phyloP scores from a whole-genome alignment of 805 yeast species.

The Candida boleticola region DNA sequence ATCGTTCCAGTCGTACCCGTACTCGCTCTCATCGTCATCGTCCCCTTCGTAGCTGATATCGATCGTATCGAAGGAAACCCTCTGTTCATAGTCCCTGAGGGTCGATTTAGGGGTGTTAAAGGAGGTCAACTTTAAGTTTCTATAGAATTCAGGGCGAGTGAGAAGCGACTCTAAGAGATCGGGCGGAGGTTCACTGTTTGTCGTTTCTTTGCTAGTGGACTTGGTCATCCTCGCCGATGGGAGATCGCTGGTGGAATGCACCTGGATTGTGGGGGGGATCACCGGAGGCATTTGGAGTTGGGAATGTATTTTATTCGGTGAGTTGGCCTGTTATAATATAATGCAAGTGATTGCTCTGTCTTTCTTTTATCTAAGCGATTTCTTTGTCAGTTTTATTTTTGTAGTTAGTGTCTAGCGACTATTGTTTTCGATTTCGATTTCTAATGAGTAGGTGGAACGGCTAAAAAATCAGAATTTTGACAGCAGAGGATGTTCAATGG shows the following conservation, averaged over 20 bases:
- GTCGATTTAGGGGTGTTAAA: slow-evolving; percentile 7
- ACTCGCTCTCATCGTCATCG: slow-evolving; percentile 16
- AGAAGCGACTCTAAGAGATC: slow-evolving; percentile 2
- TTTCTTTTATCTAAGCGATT: background rate
- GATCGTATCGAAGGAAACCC: slow-evolving; percentile 57
- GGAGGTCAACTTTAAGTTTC: slow-evolving; percentile 15
- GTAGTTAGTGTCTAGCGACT: too few species aligned
- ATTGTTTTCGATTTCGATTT: too few species aligned
- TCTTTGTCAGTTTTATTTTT: too few species aligned
- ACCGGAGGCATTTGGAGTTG: too few species aligned
- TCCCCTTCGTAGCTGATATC: slow-evolving; percentile 31
- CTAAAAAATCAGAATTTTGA: too few species aligned
- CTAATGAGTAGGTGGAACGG: too few species aligned
- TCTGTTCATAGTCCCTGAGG: slow-evolving; percentile 17
- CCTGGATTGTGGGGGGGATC: too few species aligned
- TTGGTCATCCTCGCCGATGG: too few species aligned
- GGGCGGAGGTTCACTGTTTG: background rate
- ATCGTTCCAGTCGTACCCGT: slow-evolving; percentile 8
- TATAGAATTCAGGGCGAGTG: slow-evolving; percentile 19
- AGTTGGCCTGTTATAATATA: too few species aligned
- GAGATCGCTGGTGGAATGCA: too few species aligned
- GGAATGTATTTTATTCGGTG: too few species aligned
- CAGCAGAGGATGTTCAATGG: too few species aligned
- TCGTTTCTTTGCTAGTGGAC: background rate
- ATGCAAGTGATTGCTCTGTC: background rate